phyloP scores from a whole-genome alignment of 2,329 filamentous ascomycete genomes.

The Graphilbum sp. region DNA sequence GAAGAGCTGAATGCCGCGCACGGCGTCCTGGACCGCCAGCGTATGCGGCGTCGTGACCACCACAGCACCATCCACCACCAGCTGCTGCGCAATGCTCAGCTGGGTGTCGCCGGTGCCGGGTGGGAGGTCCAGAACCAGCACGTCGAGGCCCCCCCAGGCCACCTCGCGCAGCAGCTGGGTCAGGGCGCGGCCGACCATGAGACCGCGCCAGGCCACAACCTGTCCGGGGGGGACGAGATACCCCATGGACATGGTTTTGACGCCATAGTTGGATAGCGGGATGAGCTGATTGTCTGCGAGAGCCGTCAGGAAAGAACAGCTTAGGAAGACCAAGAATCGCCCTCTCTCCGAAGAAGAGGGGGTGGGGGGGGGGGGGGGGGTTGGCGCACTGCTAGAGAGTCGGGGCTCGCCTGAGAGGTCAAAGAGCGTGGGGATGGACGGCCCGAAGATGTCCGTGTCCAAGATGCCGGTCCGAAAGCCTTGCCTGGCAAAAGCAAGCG shows the following conservation, averaged over 20 bases:
- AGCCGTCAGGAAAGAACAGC: not conserved
- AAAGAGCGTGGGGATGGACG: constrained; percentile 81
- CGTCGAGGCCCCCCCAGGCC: constrained; percentile 77
- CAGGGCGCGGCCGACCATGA: constrained; percentile 96
- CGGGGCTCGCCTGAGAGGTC: constrained; percentile 66
- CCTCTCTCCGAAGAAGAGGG: no score
- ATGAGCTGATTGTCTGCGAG: constrained; percentile 54
- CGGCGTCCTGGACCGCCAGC: constrained; percentile 77
- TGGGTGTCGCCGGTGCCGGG: constrained; percentile 94
- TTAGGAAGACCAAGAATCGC: not conserved
- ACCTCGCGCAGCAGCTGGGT: constrained; percentile 93
- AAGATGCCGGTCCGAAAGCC: constrained; percentile 76
- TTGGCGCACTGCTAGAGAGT: constrained; percentile 47
- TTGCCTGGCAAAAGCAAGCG: constrained; percentile 67
- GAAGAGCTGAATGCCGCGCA: constrained; percentile 89
- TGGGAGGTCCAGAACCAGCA: constrained; percentile 79
- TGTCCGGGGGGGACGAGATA: constrained; percentile 69
- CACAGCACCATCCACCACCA: constrained; percentile 72
- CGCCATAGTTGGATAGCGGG: constrained; percentile 82
- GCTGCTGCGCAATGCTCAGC: constrained; percentile 88
- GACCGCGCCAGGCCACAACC: constrained; percentile 83
- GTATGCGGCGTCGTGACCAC: constrained; percentile 92
- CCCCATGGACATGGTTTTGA: constrained; percentile 98
- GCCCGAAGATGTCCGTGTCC: constrained; percentile 93
- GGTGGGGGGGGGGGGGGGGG: not conserved